These are phyloP conservation scores for Coemansia javaensis DNA, from an alignment of 192 early-diverging fungal species.

Conservation along the genomic window DNA sequence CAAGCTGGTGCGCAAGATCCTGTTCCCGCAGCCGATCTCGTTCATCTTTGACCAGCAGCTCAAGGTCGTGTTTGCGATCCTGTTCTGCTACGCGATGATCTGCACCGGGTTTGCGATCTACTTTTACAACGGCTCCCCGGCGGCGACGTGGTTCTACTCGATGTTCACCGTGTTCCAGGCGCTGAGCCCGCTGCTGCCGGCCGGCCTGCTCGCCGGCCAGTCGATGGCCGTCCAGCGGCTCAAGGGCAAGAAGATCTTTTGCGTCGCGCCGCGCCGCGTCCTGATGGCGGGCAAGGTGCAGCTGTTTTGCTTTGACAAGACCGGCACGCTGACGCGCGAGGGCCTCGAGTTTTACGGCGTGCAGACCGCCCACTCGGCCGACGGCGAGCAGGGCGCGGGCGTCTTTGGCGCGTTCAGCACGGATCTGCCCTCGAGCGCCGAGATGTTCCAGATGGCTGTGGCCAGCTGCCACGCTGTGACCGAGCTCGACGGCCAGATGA, in stretches of 20 bases:
- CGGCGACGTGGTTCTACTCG: constrained; percentile 62
- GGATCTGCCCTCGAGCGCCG: constrained; percentile 6
- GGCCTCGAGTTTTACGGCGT: constrained; percentile 57
- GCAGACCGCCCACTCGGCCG: background rate
- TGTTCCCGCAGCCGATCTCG: constrained; percentile 59
- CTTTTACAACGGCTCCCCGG: constrained; percentile 24
- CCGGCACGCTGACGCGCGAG: constrained; percentile 63
- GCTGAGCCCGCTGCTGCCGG: constrained; percentile 63
- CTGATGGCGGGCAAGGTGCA: constrained; percentile 65
- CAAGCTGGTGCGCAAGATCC: constrained; percentile 62
- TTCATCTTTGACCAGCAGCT: constrained; percentile 71
- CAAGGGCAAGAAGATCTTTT: constrained; percentile 56
- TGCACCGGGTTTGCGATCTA: constrained; percentile 45
- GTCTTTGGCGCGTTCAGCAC: constrained; percentile 3
- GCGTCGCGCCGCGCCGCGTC: constrained; percentile 64
- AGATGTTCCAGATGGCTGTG: constrained; percentile 20
- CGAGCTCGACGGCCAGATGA: constrained; percentile 44
- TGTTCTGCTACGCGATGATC: constrained; percentile 57
- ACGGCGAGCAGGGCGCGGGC: constrained; percentile 1
- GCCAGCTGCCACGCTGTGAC: constrained; percentile 60
- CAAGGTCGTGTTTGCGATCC: constrained; percentile 60
- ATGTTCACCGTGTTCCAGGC: constrained; percentile 67
- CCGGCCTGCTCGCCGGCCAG: constrained; percentile 66
- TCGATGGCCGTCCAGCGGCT: constrained; percentile 58
- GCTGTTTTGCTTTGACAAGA: constrained; percentile 65